These are phyloP conservation scores for Chlorella variabilis DNA, from an alignment of 163 green algal genomes.

Conservation along the genomic window DNA sequence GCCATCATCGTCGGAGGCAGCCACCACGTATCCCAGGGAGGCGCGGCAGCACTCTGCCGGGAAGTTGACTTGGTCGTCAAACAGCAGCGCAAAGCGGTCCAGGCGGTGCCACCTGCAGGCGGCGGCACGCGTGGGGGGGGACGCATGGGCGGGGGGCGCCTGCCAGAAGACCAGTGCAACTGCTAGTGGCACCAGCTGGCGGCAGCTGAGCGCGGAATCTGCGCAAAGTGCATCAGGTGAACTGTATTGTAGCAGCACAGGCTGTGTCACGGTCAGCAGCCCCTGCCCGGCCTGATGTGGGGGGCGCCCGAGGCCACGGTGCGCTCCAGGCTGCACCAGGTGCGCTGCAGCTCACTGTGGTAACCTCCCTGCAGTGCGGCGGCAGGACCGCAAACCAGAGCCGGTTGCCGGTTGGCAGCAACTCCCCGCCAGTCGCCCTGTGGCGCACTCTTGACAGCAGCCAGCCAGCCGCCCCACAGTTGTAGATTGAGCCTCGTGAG, in stretches of 20 bases:
- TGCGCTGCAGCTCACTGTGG: neutral
- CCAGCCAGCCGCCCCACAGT: no score
- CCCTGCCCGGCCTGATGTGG: neutral
- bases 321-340: neutral
- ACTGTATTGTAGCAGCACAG: no score
- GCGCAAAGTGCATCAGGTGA: no score
- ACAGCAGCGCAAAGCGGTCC: slow-evolving; percentile 2
- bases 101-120: slow-evolving; percentile 8
- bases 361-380: slow-evolving; percentile 10
- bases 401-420: neutral
- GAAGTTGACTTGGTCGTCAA: slow-evolving; percentile 29
- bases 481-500: no score
- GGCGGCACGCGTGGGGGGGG: neutral
- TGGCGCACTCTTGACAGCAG: no score
- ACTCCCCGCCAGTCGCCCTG: no score
- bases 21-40: slow-evolving; percentile 27
- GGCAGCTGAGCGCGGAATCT: no score
- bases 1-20: neutral
- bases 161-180: neutral
- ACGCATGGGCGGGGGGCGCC: no score
- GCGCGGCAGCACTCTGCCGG: slow-evolving; percentile 30
- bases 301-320: neutral
- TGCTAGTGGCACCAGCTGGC: no score
- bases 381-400: no score
- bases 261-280: no score